These are phyloP conservation scores for Crepidotus variabilis DNA, from an alignment of 768 basidiomycete species.

Conservation along the genomic window DNA sequence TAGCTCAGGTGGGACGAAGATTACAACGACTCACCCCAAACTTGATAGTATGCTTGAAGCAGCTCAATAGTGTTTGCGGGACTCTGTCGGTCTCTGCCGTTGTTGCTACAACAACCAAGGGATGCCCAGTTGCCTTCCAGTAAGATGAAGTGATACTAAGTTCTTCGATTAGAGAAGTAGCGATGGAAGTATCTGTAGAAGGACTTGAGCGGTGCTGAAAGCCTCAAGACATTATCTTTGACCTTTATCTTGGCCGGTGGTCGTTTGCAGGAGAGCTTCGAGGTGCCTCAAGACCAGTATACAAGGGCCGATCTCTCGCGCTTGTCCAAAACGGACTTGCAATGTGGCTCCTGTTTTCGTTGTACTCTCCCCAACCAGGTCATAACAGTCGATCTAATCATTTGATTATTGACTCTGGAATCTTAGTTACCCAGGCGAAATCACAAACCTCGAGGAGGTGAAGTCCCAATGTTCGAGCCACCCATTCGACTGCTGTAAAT, in stretches of 20 bases:
- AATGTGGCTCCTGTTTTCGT: conserved; percentile 72
- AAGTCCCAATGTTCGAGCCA: conserved; percentile 63
- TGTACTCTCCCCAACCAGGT: conserved; percentile 75
- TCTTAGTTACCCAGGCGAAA: not conserved
- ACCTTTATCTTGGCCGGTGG: conserved; percentile 64
- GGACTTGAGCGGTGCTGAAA: not conserved
- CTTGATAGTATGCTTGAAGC: conserved; percentile 82
- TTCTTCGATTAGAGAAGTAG: conserved; percentile 58
- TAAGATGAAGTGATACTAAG: conserved; percentile 50
- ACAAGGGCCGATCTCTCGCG: conserved; percentile 77
- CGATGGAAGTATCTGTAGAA: conserved; percentile 50
- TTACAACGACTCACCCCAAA: conserved; percentile 53
- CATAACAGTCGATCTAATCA: conserved; percentile 79
- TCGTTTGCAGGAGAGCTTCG: conserved; percentile 75
- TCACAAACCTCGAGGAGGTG: conserved; percentile 69
- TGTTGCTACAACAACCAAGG: conserved; percentile 74
- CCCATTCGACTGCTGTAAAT: conserved; percentile 52
- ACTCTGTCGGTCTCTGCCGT: conserved; percentile 64
- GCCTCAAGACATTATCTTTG: not conserved
- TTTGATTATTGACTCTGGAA: not conserved
- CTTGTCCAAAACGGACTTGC: conserved; percentile 72
- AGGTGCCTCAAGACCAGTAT: conserved; percentile 76
- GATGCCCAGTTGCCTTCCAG: conserved; percentile 62
- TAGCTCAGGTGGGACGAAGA: not conserved
- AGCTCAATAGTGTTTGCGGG: conserved; percentile 56